Base-by-base conservation (phyloP, 2,329 filamentous ascomycete species). In the Magnaporthiopsis poae region DNA sequence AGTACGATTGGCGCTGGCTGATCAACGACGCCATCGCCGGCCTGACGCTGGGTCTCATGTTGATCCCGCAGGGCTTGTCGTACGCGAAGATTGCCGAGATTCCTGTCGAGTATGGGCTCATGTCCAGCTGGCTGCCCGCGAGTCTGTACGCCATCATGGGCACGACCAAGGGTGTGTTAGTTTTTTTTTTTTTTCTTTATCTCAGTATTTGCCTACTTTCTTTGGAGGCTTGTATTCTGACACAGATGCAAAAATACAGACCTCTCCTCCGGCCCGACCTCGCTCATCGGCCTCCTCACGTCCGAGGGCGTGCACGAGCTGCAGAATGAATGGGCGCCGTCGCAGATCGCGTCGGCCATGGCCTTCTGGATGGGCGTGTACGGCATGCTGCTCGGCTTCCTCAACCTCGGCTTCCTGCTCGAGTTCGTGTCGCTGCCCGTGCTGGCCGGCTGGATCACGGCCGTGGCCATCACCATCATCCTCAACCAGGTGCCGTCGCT, bases 351-450 rank as follows among this genome's bases (percentile, higher is more conserved):
- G 1, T 84, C 84, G 0, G 86, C 85, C 9, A 81, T 88, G 1
- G 84, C 86, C 15, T 81, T 89, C 72, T 84, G 86, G 76, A 85
- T 88, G 68, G 87, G 87, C 0, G 77, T 87, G 3, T 87, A 86
- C 70, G 79, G 82, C 21, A 79, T 89, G 29, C 78, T 80, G 21
- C 76, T 89, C 2, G 87, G 87, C 0, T 77, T 88, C 1, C 77
- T 88, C 29, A 86, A 86, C 65, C 81, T 89, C 5, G 86, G 86
- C 0, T 89, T 88, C 72, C 77, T 89, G 5, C 79, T 89, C 27
- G 86, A 89, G 68, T 89, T 88, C 70, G 84, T 89, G 69, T 88
- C 86, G 0, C 80, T 86, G 0, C 86, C 86, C 0, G 84, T 89
- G 1, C 79, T 89, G 0, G 85, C 80, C 8, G 87, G 87, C 5